These are phyloP conservation scores for Volvox reticuliferus DNA, from an alignment of 139 green algal species.

Conservation along the genomic window DNA sequence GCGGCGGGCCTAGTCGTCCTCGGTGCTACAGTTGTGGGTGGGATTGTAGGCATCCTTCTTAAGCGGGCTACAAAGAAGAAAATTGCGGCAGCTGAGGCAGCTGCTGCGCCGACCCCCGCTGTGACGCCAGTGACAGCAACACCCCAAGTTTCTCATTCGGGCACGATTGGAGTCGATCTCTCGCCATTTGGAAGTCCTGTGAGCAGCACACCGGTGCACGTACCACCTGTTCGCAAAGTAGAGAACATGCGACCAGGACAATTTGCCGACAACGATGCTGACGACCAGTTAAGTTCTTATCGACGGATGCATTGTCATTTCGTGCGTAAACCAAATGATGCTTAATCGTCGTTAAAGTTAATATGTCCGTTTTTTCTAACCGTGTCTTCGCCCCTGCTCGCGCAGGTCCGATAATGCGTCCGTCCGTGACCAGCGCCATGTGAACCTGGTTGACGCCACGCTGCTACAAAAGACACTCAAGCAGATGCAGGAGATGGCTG, in stretches of 20 bases:
- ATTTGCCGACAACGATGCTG: not conserved
- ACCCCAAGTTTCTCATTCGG: not conserved
- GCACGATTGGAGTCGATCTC: not conserved
- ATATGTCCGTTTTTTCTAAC: too few species aligned
- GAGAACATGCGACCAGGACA: not conserved
- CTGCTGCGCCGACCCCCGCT: not conserved
- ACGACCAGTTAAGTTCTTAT: not conserved
- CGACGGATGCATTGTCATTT: too few species aligned
- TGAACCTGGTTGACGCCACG: not conserved
- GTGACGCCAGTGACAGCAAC: not conserved
- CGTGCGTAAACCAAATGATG: too few species aligned
- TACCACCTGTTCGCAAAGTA: not conserved
- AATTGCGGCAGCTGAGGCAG: not conserved
- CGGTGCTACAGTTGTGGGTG: not conserved
- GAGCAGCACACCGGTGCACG: not conserved
- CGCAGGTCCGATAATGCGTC: conserved; percentile 34
- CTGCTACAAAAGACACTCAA: conserved; percentile 24
- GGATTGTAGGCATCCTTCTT: not conserved
- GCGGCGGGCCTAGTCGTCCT: not conserved
- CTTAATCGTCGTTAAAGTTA: too few species aligned
- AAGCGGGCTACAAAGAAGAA: not conserved
- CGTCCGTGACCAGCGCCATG: conserved; percentile 34
- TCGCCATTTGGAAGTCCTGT: conserved; percentile 35
- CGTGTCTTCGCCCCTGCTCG: not conserved
- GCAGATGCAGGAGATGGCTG: conserved; percentile 45